These are phyloP conservation scores for Daldinia childiae DNA, from an alignment of 495 filamentous ascomycete genomes.

Conservation along the genomic window DNA sequence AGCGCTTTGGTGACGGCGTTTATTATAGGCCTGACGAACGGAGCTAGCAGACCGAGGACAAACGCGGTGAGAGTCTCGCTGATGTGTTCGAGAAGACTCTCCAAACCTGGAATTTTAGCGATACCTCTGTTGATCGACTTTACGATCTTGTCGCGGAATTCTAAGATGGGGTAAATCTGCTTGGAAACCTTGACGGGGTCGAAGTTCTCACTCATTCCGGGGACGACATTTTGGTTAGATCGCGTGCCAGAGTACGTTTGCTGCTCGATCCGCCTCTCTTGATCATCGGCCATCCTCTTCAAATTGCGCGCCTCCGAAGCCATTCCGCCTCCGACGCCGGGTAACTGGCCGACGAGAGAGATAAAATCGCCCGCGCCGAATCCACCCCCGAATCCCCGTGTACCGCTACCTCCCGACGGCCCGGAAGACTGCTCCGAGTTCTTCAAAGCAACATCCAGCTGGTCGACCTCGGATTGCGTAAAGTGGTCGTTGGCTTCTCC, in stretches of 20 bases:
- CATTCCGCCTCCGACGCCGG: slow-evolving; percentile 74
- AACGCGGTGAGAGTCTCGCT: slow-evolving; percentile 91
- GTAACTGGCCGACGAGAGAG: slow-evolving; percentile 77
- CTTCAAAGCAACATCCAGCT: slow-evolving; percentile 80
- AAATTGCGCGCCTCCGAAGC: slow-evolving; percentile 80
- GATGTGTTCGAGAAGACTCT: slow-evolving; percentile 86
- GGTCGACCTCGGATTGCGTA: slow-evolving; percentile 91
- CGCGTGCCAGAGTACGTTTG: slow-evolving; percentile 36
- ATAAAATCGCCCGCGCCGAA: slow-evolving; percentile 65
- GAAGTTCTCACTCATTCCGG: slow-evolving; percentile 76
- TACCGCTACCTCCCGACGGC: slow-evolving; percentile 40
- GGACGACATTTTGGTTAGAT: slow-evolving; percentile 61
- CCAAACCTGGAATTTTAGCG: slow-evolving; percentile 90
- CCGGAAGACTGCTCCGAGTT: slow-evolving; percentile 60
- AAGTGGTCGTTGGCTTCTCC: slow-evolving; percentile 96
- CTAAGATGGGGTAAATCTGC: slow-evolving; percentile 93
- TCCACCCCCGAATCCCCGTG: slow-evolving; percentile 52
- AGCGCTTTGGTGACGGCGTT: slow-evolving; percentile 81
- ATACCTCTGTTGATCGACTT: slow-evolving; percentile 82
- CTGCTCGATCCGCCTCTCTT: slow-evolving; percentile 69
- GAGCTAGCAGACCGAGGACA: slow-evolving; percentile 86
- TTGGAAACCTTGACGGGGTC: slow-evolving; percentile 82
- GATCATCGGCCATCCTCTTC: slow-evolving; percentile 76
- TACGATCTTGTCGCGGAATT: slow-evolving; percentile 93
- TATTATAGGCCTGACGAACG: slow-evolving; percentile 91